Conservation (phyloP, 2,329 filamentous ascomycete species). For the Monilinia fructigena region DNA sequence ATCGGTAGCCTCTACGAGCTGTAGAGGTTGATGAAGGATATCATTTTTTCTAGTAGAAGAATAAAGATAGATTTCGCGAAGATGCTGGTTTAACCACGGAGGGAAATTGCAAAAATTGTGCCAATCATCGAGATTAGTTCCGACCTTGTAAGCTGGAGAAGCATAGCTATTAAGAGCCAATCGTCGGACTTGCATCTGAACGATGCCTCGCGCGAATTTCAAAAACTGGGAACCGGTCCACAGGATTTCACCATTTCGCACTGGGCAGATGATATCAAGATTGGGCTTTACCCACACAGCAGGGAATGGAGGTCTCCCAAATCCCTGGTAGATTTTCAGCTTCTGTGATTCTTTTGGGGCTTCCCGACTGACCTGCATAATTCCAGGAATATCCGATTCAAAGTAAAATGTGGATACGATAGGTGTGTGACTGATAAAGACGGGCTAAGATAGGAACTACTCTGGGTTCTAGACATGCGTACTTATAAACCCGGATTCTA, state of each 20-base stretch:
- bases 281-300: background rate
- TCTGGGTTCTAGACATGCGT: background rate
- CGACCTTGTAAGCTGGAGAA: background rate
- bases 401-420: background rate
- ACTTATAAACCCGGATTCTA: background rate
- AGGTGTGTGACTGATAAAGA: background rate
- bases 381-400: background rate
- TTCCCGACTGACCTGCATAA: constrained; percentile 7
- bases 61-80: background rate
- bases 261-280: constrained; percentile 3
- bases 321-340: background rate
- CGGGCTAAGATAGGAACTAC: background rate
- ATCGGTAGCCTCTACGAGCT: background rate
- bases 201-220: background rate
- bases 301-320: fast-evolving
- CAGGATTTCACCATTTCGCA: background rate
- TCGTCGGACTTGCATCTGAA: background rate
- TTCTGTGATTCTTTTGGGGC: background rate
- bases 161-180: background rate
- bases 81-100: background rate
- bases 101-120: background rate
- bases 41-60: background rate
- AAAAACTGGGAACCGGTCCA: background rate
- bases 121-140: background rate
- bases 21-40: background rate